Evolutionary conservation across 2,329 filamentous ascomycete species (phyloP), one percentile per base, ranked within the genome.

Genomic region (Arthroderma sp.): DNA sequence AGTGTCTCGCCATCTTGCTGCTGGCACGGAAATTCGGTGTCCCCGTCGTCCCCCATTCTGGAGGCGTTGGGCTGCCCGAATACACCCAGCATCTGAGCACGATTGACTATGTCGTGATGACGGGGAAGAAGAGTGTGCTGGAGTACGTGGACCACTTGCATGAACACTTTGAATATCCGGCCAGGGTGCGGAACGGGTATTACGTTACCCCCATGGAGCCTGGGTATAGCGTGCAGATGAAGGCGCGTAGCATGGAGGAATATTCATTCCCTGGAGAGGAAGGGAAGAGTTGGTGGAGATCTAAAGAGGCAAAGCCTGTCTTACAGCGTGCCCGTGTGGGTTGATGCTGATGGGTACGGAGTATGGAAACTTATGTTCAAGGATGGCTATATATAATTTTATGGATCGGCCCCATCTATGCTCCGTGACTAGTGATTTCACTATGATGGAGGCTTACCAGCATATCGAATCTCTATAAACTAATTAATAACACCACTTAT

Each of bases 161-260:
- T 72, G 90, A 95, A 79, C 90, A 95, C 74, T 95, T 95, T 71
- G 76, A 88, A 67, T 81, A 95, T 71, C 90, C 90, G 0, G 81
- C 83, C 1, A 80, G 85, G 58, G 88, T 95, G 66, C 83, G 84
- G 73, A 84, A 90, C 63, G 91, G 90, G 2, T 93, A 89, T 73
- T 94, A 94, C 74, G 86, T 87, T 63, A 95, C 91, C 0, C 90
- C 91, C 0, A 84, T 76, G 61, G 84, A 89, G 68, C 79, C 90
- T 0, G 90, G 90, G 0, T 95, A 95, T 72, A 91, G 87, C 67
- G 90, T 95, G 1, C 88, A 95, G 81, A 95, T 95, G 89, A 91
- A 88, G 81, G 74, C 83, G 2, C 87, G 84, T 63, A 93, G 87
- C 70, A 93, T 95, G 88, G 87, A 90, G 62, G 73, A 72, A 64